Evolutionary conservation across 2,329 filamentous ascomycete species (phyloP), one percentile per base, ranked within the genome.

Genomic region (Penicillium sp.): DNA sequence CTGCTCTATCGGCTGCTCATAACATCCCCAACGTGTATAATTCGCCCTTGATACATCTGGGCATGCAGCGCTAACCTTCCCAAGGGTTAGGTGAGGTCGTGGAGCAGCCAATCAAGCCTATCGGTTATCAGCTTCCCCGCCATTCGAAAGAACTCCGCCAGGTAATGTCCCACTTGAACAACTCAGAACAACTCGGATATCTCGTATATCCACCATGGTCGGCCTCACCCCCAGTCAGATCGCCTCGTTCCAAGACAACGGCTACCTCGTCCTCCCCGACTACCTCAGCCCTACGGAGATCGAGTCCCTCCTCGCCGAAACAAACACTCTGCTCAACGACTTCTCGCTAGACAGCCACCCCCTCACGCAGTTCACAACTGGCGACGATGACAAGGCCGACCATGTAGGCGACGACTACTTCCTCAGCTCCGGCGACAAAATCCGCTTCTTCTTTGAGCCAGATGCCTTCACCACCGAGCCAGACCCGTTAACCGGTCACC

Each of bases 391-490:
- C 68, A 74, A 75, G 39, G 71, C 68, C 39, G 82, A 86, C n/a
- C 93, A 97, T 75, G 89, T 97, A 9, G 92, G 93, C 56, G 94
- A 97, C 76, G 85, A 89, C 68, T 99, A 99, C 80, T 97, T 99
- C 76, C 84, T 97, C 2, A 82, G 80, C 1, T 94, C 89, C 3
- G 91, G 91, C 55, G 90, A 97, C 79, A 93, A 97, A 75, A 79
- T 97, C 55, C 88, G 91, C 53, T 97, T 95, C 82, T 97, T 97
- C 82, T 95, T 97, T 73, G 93, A 97, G 74, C 91, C 95, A 74
- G 92, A 94, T 73, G 93, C 93, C 58, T 55, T 59, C 71, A 59
- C 60, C 23, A 36, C 63, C 1, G 42, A 59, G 2, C 59, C 63
- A 0, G 58, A 63, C 51, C 58, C 64, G 1, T 79, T 87, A 64